These are phyloP conservation scores for Gigaspora rosea DNA, from an alignment of 192 early-diverging fungal genomes.

Conservation along the genomic window DNA sequence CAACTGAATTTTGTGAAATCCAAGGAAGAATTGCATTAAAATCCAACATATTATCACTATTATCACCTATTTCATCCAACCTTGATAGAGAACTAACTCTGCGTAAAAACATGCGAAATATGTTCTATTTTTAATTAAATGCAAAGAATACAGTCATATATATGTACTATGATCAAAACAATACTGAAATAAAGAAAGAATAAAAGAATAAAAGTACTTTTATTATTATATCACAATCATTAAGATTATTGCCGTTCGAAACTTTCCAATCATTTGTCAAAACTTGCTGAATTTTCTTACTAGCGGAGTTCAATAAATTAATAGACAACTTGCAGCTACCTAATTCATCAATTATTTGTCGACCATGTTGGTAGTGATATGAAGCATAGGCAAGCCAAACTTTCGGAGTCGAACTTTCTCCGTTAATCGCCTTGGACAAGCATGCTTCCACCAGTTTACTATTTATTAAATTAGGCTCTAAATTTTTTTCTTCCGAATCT, in stretches of 20 bases:
- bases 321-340: constrained; percentile 20
- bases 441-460: constrained; percentile 34
- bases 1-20: constrained; percentile 4
- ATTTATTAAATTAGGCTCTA: neutral
- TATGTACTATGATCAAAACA: too few species aligned
- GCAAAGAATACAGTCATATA: too few species aligned
- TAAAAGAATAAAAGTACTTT: too few species aligned
- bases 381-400: constrained; percentile 66
- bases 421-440: constrained; percentile 45
- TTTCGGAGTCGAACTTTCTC: constrained; percentile 45
- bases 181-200: too few species aligned
- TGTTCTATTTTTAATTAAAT: neutral
- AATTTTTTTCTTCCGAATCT: neutral
- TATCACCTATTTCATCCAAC: neutral
- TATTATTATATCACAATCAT: neutral
- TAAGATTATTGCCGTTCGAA: neutral
- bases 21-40: constrained; percentile 9
- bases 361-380: constrained; percentile 59
- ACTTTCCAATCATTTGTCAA: constrained; percentile 21
- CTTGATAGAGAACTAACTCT: constrained; percentile 10
- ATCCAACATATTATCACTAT: neutral
- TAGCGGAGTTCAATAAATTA: constrained; percentile 8
- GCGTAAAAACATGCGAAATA: constrained; percentile 14
- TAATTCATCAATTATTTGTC: constrained; percentile 57
- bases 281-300: constrained; percentile 8